Evolutionary conservation across 2,329 filamentous ascomycete species (phyloP).

Genomic region (Penicillium concentricum): DNA sequence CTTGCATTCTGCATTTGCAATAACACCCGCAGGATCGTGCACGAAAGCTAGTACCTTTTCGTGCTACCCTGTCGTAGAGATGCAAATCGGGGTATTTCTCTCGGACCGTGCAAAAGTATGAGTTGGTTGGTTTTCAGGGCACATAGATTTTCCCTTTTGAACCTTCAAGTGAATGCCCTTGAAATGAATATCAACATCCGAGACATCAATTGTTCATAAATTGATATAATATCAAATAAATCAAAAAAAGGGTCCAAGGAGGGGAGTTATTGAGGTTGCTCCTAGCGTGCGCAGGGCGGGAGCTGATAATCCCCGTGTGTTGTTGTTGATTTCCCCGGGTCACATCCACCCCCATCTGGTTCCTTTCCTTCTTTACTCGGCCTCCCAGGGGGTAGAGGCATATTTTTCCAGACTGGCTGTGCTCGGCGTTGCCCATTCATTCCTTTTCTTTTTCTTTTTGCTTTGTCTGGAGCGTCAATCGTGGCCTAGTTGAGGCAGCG

Average conservation of each 20-base stretch:
- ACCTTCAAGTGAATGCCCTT: not conserved
- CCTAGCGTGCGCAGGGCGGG: conserved; percentile 22
- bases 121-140: not conserved
- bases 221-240: not conserved
- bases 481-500: conserved; percentile 7
- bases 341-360: conserved; percentile 2
- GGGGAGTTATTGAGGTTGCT: conserved; percentile 18
- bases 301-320: conserved; percentile 12
- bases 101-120: not conserved
- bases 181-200: not conserved
- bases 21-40: conserved; percentile 14
- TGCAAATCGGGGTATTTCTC: conserved; percentile 7
- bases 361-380: conserved; percentile 8
- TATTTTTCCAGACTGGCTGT: conserved; percentile 5
- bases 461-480: not conserved
- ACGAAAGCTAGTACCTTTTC: conserved; percentile 1
- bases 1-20: conserved; percentile 11
- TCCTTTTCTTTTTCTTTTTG: conserved; percentile 5
- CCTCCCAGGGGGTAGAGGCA: conserved; percentile 7
- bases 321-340: conserved; percentile 12
- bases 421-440: conserved; percentile 3
- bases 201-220: not conserved
- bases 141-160: not conserved
- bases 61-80: not conserved
- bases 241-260: not conserved